phyloP scores from a whole-genome alignment of 352 stramenopile genomes.

The Pythium apleroticum region DNA sequence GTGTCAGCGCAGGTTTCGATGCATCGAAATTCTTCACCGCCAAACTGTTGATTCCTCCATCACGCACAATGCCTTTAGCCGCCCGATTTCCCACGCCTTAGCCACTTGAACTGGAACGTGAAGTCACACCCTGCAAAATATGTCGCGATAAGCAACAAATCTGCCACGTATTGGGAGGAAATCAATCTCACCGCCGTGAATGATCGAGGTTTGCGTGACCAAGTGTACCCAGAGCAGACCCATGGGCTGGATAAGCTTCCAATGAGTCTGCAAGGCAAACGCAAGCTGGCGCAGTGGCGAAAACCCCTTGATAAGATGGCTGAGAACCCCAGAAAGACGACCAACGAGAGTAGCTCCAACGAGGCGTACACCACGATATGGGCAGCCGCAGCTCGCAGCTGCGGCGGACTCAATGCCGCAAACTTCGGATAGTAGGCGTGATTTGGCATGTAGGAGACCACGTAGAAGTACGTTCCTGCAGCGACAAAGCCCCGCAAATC shows the following conservation, averaged over 20 bases:
- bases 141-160: too few species aligned
- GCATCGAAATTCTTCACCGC: too few species aligned
- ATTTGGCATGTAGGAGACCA: background rate
- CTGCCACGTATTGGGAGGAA: too few species aligned
- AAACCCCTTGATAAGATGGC: background rate
- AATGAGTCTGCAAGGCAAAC: background rate
- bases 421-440: background rate
- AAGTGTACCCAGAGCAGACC: too few species aligned
- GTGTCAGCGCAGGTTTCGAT: too few species aligned
- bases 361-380: background rate
- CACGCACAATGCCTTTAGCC: too few species aligned
- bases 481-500: background rate
- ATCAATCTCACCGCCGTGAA: background rate
- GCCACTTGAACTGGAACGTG: constrained; percentile 4
- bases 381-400: background rate
- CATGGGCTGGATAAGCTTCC: too few species aligned
- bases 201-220: too few species aligned
- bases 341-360: background rate
- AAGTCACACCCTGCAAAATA: background rate
- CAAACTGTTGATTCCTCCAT: too few species aligned
- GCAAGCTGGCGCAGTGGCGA: background rate
- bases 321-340: background rate
- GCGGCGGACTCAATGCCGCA: background rate
- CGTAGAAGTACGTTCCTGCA: background rate
- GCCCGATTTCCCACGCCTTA: too few species aligned